phyloP scores from a whole-genome alignment of 2,329 filamentous ascomycete species.

The Ascochyta fabae region DNA sequence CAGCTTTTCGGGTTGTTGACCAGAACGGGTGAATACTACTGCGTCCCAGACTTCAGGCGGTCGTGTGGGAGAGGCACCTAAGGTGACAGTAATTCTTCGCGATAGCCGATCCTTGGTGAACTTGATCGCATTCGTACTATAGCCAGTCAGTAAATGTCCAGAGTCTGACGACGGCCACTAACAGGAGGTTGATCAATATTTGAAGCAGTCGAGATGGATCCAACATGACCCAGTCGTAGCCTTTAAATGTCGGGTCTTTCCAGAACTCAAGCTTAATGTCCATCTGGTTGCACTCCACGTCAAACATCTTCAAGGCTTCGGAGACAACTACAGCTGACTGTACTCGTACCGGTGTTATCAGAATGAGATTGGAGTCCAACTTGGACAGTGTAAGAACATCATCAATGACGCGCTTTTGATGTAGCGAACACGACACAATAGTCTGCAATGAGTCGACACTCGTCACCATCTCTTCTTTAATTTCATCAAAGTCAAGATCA shows the following conservation, averaged over 20 bases:
- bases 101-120: constrained; percentile 46
- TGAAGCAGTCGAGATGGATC: constrained; percentile 38
- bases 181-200: constrained; percentile 39
- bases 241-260: constrained; percentile 49
- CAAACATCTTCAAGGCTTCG: constrained; percentile 39
- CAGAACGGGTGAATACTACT: constrained; percentile 25
- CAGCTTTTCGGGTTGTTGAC: constrained; percentile 5
- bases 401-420: constrained; percentile 51
- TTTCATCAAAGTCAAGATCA: constrained; percentile 10
- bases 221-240: constrained; percentile 43
- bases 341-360: constrained; percentile 35
- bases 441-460: constrained; percentile 44
- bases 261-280: constrained; percentile 49
- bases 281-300: constrained; percentile 36
- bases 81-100: constrained; percentile 46
- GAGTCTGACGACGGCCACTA: constrained; percentile 31
- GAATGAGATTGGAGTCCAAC: constrained; percentile 37
- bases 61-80: constrained; percentile 41
- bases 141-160: constrained; percentile 32
- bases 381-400: constrained; percentile 50
- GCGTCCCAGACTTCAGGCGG: constrained; percentile 24
- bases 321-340: constrained; percentile 29
- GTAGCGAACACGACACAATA: constrained; percentile 46
- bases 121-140: constrained; percentile 40
- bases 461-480: constrained; percentile 26